phyloP scores from a whole-genome alignment of 305 asterid species.

The Striga hermonthica region DNA sequence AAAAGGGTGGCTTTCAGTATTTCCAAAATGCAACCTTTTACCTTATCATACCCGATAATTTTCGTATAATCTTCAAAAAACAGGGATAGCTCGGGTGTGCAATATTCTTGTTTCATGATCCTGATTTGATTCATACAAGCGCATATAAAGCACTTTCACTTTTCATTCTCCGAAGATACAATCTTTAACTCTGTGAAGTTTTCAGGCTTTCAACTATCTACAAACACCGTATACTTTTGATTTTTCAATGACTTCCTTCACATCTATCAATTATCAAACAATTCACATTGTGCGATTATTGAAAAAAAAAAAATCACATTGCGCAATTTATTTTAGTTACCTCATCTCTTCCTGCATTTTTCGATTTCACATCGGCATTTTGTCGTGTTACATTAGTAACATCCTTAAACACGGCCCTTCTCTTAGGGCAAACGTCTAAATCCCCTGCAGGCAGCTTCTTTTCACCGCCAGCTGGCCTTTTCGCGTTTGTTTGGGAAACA shows the following conservation, averaged over 20 bases:
- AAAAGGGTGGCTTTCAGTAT: too few species aligned
- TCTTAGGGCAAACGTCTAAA: conserved; percentile 40
- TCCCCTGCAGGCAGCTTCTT: conserved; percentile 26
- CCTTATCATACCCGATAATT: too few species aligned
- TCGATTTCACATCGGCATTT: conserved; percentile 2
- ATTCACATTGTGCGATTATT: neutral
- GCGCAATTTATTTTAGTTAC: conserved; percentile 28
- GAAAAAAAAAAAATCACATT: conserved; percentile 7
- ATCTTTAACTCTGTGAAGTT: too few species aligned
- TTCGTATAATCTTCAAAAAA: too few species aligned
- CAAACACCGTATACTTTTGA: neutral
- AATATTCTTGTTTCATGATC: too few species aligned
- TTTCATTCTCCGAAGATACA: too few species aligned
- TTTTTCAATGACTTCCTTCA: neutral
- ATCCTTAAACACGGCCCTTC: conserved; percentile 60
- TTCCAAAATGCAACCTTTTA: too few species aligned
- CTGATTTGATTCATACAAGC: too few species aligned
- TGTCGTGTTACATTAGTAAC: conserved; percentile 50
- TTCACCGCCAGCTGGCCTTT: conserved; percentile 46
- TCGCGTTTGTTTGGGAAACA: conserved; percentile 40
- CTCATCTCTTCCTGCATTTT: conserved; percentile 38
- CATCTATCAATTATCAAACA: neutral
- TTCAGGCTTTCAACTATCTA: neutral
- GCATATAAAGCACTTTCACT: too few species aligned
- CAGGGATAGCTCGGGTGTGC: too few species aligned